Evolutionary conservation across 1,284 basidiomycete species (phyloP).

Genomic region (Irpex lacteus): DNA sequence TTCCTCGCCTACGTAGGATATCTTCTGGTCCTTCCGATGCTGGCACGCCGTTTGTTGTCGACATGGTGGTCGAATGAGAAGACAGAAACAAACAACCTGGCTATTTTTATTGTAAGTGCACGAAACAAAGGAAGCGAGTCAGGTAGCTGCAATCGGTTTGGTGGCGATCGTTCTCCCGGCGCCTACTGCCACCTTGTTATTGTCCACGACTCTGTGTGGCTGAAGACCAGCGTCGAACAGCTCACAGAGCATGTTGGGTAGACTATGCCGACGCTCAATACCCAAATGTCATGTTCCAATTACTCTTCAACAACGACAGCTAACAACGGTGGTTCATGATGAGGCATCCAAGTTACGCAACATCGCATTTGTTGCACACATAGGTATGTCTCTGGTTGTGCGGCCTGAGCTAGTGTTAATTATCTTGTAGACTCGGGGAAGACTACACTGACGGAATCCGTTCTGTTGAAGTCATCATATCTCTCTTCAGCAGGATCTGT

Average conservation of each 20-base stretch:
- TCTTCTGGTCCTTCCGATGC: constrained; percentile 41
- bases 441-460: constrained; percentile 87
- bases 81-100: constrained; percentile 7
- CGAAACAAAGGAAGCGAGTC: constrained; percentile 20
- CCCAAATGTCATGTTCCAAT: constrained; percentile 10
- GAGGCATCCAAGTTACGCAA: constrained; percentile 59
- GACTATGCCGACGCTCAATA: constrained; percentile 10
- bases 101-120: background rate
- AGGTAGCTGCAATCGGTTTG: background rate
- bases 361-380: constrained; percentile 82
- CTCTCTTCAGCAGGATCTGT: constrained; percentile 77
- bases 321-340: constrained; percentile 32
- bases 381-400: constrained; percentile 47
- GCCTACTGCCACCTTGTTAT: no score
- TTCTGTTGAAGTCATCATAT: constrained; percentile 75
- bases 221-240: background rate
- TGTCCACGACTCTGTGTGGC: background rate
- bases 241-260: constrained; percentile 4
- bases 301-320: constrained; percentile 23
- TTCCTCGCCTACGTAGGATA: constrained; percentile 42
- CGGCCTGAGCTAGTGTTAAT: background rate
- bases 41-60: constrained; percentile 7
- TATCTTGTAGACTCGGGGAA: constrained; percentile 78
- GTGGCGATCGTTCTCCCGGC: constrained; percentile 17
- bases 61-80: constrained; percentile 12